Conservation (phyloP, 177 flowering plant species). For the Vitis hybrid region DNA sequence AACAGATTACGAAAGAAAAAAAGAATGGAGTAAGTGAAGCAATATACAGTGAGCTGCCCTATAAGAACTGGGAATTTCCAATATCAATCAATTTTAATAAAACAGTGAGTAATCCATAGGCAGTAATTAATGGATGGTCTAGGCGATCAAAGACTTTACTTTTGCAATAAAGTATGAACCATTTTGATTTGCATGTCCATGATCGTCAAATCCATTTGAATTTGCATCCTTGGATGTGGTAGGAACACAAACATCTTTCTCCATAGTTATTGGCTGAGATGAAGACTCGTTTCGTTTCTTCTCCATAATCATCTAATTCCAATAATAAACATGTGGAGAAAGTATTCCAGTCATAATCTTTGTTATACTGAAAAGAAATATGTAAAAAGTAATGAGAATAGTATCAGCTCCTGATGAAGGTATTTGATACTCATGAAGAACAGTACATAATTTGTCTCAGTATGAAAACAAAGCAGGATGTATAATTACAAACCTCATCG, state of each 20-base stretch:
- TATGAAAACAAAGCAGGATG: not conserved
- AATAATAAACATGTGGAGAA: conserved; percentile 10
- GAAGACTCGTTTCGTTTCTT: conserved; percentile 22
- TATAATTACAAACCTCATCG: conserved; percentile 47
- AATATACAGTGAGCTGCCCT: too few species aligned
- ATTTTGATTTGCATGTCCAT: conserved; percentile 18
- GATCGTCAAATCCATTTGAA: conserved; percentile 32
- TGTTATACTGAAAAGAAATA: not conserved
- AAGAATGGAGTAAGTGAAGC: too few species aligned
- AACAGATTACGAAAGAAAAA: too few species aligned
- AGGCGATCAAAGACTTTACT: too few species aligned
- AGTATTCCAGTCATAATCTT: not conserved
- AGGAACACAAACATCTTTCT: conserved; percentile 28
- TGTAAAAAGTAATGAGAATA: not conserved
- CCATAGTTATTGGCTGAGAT: conserved; percentile 14
- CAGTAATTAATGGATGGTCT: too few species aligned
- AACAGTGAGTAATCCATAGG: too few species aligned
- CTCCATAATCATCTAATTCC: too few species aligned
- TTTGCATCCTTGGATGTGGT: conserved; percentile 18
- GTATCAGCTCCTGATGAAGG: not conserved
- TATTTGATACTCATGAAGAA: not conserved
- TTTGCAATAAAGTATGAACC: too few species aligned
- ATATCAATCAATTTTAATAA: too few species aligned
- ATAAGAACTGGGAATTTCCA: too few species aligned
- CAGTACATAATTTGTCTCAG: not conserved